Conservation (phyloP, 768 basidiomycete species). For the Lepiota brunneoincarnata region DNA sequence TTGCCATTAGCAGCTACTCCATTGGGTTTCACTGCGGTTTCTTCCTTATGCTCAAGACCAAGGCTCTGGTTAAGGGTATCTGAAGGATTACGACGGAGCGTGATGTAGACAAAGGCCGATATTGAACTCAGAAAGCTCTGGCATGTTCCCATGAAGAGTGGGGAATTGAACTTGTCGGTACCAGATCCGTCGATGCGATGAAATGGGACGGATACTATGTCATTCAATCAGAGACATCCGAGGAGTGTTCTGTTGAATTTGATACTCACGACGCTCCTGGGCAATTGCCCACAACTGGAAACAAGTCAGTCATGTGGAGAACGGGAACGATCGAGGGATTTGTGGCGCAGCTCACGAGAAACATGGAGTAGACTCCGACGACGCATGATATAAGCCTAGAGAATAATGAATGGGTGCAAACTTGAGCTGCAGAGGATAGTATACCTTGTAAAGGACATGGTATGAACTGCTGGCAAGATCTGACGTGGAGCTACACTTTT, state of each 20-base stretch:
- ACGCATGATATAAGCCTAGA: conserved; percentile 75
- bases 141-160: conserved; percentile 80
- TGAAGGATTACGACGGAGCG: conserved; percentile 52
- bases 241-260: neutral
- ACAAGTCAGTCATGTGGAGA: conserved; percentile 9
- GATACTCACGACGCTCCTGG: conserved; percentile 81
- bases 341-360: conserved; percentile 56
- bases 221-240: conserved; percentile 1
- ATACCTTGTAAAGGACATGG: conserved; percentile 32
- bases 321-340: neutral
- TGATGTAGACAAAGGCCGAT: conserved; percentile 76
- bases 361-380: conserved; percentile 89
- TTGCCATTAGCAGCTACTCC: conserved; percentile 27
- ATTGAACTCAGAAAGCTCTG: conserved; percentile 79
- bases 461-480: conserved; percentile 9
- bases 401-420: no score
- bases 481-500: conserved; percentile 11
- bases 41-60: conserved; percentile 49
- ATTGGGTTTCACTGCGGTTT: conserved; percentile 22
- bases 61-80: conserved; percentile 55
- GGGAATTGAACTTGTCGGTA: conserved; percentile 77
- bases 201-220: conserved; percentile 81
- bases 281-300: conserved; percentile 84
- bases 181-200: conserved; percentile 59
- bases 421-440: no score